phyloP scores from a whole-genome alignment of 2,329 filamentous ascomycete species.

The Diplodia scrobiculata region DNA sequence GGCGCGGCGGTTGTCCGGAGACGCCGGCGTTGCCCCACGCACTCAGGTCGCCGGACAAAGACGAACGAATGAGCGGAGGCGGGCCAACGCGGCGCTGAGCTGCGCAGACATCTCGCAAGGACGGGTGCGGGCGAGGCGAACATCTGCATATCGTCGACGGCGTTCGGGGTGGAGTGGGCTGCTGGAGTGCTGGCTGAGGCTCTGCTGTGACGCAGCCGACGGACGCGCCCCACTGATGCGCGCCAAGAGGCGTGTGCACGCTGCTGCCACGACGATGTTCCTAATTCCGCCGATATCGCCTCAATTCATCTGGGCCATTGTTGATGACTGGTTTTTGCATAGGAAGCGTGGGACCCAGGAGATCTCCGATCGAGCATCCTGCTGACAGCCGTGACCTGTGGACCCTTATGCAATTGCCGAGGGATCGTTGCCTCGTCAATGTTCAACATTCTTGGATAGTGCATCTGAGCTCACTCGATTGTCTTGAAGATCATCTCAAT shows the following conservation, averaged over 20 bases:
- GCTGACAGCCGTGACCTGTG: background rate
- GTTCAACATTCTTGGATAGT: background rate
- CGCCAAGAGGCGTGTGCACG: conserved; percentile 19
- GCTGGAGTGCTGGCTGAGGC: conserved; percentile 1
- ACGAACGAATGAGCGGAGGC: background rate
- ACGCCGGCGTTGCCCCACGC: background rate
- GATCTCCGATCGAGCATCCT: background rate
- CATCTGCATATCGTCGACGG: conserved; percentile 11
- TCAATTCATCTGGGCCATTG: background rate
- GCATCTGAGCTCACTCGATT: background rate
- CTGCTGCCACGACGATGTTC: conserved; percentile 12
- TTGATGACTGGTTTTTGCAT: background rate
- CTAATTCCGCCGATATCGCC: conserved; percentile 6
- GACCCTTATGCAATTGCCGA: conserved; percentile 3
- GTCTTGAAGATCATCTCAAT: background rate
- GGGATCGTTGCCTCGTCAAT: background rate
- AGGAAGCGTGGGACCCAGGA: background rate
- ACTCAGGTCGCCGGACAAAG: background rate
- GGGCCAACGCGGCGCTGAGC: background rate
- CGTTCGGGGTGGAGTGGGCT: background rate
- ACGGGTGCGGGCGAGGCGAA: background rate
- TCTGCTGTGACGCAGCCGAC: conserved; percentile 7
- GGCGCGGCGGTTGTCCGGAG: background rate
- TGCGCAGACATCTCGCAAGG: conserved; percentile 3
- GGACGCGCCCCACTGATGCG: conserved; percentile 18